Evolutionary conservation across 257 asterid species (phyloP), one percentile per base, ranked within the genome.

Genomic region (Verbena officinalis): DNA sequence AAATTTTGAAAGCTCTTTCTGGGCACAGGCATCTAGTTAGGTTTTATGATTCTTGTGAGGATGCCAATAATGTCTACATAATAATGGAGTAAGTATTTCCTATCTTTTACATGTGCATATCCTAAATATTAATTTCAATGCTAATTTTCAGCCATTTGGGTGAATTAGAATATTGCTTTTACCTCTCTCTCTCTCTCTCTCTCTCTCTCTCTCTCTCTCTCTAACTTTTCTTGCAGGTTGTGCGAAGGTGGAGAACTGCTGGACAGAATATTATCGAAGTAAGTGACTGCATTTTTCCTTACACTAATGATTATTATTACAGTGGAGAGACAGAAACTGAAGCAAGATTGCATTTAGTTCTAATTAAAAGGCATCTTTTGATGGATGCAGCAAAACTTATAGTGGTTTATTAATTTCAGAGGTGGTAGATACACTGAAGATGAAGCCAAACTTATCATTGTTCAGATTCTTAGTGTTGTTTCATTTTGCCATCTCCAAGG

Each of bases 171-270:
- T 68, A n/a, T 13, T 74, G 51, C 49, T 68, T n/a, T 72, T 45
- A 62, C 43, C 70, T 49, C 50, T 57, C 67, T 16, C 30, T 33
- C 63, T 82, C 80, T n/a, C 49, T 56, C 36, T 30, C n/a, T 5
- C 33, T 27, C 4, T 74, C 44, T 42, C 56, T 15, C 70, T 46
- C 59, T 39, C 71, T 50, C 51, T 57, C 67, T 17, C 31, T 34
- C 64, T 82, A 78, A 2, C 33, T 27, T 5, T 13, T 59, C 45
- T 68, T 31, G 21, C 81, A 93, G 99, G 80, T 83, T 93, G 82
- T 93, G 99, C 83, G 97, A 93, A 83, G 99, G 99, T 69, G 99
- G 99, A 63, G 99, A 93, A 75, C 81, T 93, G 45, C 81, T 93
- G 64, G 99, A 90, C 81, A 81, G 85, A 76, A 93, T 90, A 73